A percentile compares a stretch with the other conserved stretches of the same genome.
Evolutionary conservation across 495 filamentous ascomycete species (phyloP).

Genomic region (Annulohypoxylon nitens): DNA sequence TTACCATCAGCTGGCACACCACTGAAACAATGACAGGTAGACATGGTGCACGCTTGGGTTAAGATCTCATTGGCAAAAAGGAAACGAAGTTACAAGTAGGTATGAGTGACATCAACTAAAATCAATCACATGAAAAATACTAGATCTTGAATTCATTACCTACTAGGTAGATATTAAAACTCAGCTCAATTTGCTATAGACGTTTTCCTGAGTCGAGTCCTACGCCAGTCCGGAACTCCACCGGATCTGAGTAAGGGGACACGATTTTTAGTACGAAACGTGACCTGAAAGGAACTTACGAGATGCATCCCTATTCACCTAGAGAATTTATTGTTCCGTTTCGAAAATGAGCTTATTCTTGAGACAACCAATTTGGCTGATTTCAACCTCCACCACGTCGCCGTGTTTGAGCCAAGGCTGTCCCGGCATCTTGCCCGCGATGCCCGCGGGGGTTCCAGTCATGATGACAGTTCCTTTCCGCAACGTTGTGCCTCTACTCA

Average conservation of each 20-base stretch:
- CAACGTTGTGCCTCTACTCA: conserved; percentile 58
- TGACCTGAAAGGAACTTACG: background rate
- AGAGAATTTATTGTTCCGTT: background rate
- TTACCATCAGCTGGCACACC: conserved; percentile 23
- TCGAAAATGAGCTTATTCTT: conserved; percentile 57
- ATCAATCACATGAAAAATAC: background rate
- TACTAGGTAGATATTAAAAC: background rate
- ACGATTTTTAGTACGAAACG: background rate
- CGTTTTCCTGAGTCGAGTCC: background rate
- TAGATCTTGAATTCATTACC: background rate
- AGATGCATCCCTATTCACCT: background rate
- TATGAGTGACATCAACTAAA: background rate
- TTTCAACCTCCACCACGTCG: conserved; percentile 71
- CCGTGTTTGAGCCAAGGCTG: conserved; percentile 69
- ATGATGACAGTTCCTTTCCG: conserved; percentile 53
- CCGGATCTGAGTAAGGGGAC: background rate
- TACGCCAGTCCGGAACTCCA: background rate
- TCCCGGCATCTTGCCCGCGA: conserved; percentile 66
- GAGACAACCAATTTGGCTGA: conserved; percentile 52
- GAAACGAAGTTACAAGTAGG: too few species aligned
- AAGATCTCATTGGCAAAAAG: background rate
- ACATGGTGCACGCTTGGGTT: conserved; percentile 8
- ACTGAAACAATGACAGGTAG: conserved; percentile 30
- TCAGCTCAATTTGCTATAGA: background rate
- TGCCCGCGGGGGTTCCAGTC: conserved; percentile 59